Base-by-base conservation (phyloP, 129 eudicot genomes). In the Flaveria trinervia region DNA sequence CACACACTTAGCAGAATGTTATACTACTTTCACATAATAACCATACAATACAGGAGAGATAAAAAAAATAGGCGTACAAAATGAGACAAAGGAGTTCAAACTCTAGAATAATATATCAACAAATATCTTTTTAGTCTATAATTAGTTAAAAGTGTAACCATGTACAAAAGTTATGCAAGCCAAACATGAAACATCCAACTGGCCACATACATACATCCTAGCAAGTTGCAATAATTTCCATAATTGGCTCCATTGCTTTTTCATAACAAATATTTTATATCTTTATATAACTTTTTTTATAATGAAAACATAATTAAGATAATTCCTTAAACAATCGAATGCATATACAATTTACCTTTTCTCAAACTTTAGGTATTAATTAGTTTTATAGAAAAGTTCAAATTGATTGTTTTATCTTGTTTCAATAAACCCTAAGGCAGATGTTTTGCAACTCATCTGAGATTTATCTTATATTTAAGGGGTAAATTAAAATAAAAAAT, bases 141-240 rank as follows among this genome's bases (percentile, higher is more conserved):
- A 23, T 41, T 23, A 41, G 30, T 41, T 76, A 65, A 76, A 36
- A 65, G 55, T 68, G 11, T 41, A 43, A 68, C 60, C 60, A 44
- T 8, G 57, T 25, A 57, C 25, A 41, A 43, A 67, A 20, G 54
- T 51, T 62, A 62, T 7, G 12, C 1, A 56, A 60, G 49, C 70
- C 64, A 48, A 64, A 62, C 51, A 62, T 48, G 51, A 48, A 64
- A 62, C 51, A 62, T 48, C 79, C 64, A 62, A 64, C 39, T 48
- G 46, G 72, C 64, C 79, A 50, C 64, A 48, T 65, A 62, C 39
- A 75, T 41, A n/a, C 79, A 65, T 20, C 33, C 23, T 57, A 43
- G 43, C 46, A 39, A 73, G 60, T n/a, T 52, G 60, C 59, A 52
- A 52, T 41, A 41, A 18, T 56, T 55, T 73, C 20, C 7, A 62